A percentile compares a stretch with the other conserved stretches of the same genome.
These are phyloP conservation scores for Xylaria telfairii DNA, from an alignment of 495 filamentous ascomycete genomes.

Conservation along the genomic window DNA sequence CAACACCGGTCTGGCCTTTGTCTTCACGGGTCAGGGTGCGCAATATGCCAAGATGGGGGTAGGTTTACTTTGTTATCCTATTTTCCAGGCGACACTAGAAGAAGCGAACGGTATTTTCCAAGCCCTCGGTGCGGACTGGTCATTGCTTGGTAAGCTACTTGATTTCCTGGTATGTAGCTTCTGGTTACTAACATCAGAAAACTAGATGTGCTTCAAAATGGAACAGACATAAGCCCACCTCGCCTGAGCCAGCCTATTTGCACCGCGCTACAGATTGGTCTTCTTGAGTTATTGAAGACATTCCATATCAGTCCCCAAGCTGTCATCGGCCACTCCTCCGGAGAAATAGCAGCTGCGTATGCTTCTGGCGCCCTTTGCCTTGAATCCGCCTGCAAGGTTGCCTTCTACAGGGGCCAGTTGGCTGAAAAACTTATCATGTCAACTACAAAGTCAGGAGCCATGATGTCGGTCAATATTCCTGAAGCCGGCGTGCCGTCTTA, in stretches of 20 bases:
- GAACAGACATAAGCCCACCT: constrained; percentile 43
- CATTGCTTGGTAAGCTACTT: constrained; percentile 34
- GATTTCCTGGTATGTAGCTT: too few relatives aligned
- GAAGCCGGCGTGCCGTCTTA: too few relatives aligned
- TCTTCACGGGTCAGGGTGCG: constrained; percentile 4
- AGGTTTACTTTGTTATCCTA: background rate
- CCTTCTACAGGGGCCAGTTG: constrained; percentile 47
- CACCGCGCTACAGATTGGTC: constrained; percentile 50
- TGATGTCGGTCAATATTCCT: too few relatives aligned
- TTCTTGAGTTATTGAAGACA: constrained; percentile 55
- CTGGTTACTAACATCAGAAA: background rate
- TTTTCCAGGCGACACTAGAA: constrained; percentile 21
- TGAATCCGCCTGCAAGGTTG: constrained; percentile 50
- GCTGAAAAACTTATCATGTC: too few relatives aligned
- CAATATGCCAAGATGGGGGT: background rate
- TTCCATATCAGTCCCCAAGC: constrained; percentile 51
- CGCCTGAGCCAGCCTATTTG: constrained; percentile 47
- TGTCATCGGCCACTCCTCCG: constrained; percentile 63
- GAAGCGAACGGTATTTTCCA: constrained; percentile 36
- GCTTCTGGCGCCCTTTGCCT: constrained; percentile 46
- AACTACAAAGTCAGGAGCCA: too few relatives aligned
- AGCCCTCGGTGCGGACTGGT: constrained; percentile 40
- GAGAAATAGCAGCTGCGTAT: constrained; percentile 58
- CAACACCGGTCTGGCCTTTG: background rate
- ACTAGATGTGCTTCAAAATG: constrained; percentile 30